Evolutionary conservation across 2,329 filamentous ascomycete genomes (phyloP).

Genomic region (Penicillium hordei): DNA sequence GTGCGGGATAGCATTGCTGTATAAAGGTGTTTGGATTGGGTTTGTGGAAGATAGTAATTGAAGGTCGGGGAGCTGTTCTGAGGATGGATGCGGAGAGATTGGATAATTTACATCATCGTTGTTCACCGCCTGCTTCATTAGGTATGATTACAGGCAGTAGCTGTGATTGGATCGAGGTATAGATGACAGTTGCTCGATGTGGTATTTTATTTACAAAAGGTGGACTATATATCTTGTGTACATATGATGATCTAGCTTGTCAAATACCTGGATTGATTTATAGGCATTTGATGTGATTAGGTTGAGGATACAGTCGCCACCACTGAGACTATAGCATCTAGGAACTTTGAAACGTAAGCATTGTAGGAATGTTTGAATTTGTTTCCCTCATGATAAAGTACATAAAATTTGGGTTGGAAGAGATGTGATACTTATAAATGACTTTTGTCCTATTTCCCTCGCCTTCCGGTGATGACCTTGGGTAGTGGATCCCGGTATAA

Average conservation of each 20-base stretch:
- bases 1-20: conserved; percentile 37
- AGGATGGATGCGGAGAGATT: conserved; percentile 13
- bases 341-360: neutral
- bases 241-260: neutral
- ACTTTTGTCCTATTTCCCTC: neutral
- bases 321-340: neutral
- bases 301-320: neutral
- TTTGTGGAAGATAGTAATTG: neutral
- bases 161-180: conserved; percentile 5
- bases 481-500: neutral
- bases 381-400: no score
- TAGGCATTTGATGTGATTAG: neutral
- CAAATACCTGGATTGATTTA: neutral
- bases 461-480: neutral
- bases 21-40: neutral
- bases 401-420: no score
- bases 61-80: conserved; percentile 2
- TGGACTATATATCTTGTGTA: neutral
- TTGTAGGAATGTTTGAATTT: neutral
- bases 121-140: conserved; percentile 1
- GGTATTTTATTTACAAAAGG: neutral
- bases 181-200: neutral
- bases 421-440: neutral
- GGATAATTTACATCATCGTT: conserved; percentile 14
- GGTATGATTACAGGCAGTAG: neutral